phyloP scores from a whole-genome alignment of 345 rosid genomes.

The Salix brachista region DNA sequence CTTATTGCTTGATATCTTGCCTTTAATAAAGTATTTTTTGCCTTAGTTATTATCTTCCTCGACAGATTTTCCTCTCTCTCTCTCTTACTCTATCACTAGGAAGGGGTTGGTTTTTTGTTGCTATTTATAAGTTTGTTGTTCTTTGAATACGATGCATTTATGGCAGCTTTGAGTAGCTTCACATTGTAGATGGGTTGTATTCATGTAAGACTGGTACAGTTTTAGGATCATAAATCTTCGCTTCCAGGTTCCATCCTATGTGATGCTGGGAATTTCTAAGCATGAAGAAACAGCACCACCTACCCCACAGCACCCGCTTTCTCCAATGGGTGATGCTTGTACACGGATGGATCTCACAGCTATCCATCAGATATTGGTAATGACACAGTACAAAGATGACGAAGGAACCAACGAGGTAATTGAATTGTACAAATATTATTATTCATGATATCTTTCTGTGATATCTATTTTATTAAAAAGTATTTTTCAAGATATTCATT shows the following conservation, averaged over 20 bases:
- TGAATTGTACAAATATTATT: background rate
- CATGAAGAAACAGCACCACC: conserved; percentile 64
- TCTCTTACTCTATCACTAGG: too few relatives aligned
- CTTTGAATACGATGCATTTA: background rate
- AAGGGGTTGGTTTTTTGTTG: background rate
- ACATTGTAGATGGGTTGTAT: background rate
- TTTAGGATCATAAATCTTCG: conserved; percentile 13
- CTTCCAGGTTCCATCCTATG: conserved; percentile 62
- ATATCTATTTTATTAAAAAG: background rate
- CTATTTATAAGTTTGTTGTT: background rate
- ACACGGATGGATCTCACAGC: conserved; percentile 79
- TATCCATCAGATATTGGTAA: conserved; percentile 75
- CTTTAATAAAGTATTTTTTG: background rate
- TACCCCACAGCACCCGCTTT: conserved; percentile 51
- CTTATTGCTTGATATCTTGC: background rate
- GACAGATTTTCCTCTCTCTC: background rate
- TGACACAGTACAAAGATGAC: conserved; percentile 77
- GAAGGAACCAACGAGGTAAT: conserved; percentile 84
- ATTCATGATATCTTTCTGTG: background rate
- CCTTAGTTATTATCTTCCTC: background rate
- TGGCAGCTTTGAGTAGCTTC: background rate
- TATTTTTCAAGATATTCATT: background rate
- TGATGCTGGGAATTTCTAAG: conserved; percentile 74
- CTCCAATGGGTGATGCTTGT: conserved; percentile 83
- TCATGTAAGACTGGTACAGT: background rate